Evolutionary conservation across 441 rosid genomes (phyloP), one percentile per base, ranked within the genome.

Genomic region (Mallotus repandus): DNA sequence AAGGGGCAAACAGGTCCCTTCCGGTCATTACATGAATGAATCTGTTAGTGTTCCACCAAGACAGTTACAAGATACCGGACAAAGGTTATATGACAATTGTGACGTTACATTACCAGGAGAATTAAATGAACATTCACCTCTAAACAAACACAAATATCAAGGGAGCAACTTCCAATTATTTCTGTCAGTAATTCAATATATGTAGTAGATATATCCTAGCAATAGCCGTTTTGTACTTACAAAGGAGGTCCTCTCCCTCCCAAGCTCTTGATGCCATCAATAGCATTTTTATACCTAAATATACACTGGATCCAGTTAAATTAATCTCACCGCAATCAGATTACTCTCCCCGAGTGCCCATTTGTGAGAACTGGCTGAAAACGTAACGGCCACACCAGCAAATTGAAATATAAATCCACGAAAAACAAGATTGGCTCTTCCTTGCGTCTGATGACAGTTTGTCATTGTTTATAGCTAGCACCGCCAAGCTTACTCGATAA

Each of bases 401-500:
- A 76, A 79, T 66, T 69, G 76, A 77, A 77, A 81, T 74, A 75
- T 65, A 81, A 74, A 78, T 74, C 79, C 75, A 46, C 54, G 48
- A 59, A 68, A 50, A 56, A 69, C 64, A 73, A 66, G 62, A 72
- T 61, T 55, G 19, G 43, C 64, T 76, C 52, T 75, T 73, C 71
- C 81, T 56, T 0, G 72, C 57, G 43, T 77, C 66, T 69, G 70
- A 79, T 29, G 73, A 75, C 63, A 43, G 63, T 76, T 53, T 74
- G 74, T 86, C 87, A 91, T 86, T 89, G 91, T 81, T 85, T 92
- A 79, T 82, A 81, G 78, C 86, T 80, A 55, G 93, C 77, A 81
- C 76, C 74, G 59, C 86, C 87, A 59, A 81, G 69, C 86, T 88
- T 91, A 81, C 80, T 78, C 18, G 87, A 84, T 73, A 86, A 78